Conservation (phyloP, 768 basidiomycete genomes). For the Mycena amicta region DNA sequence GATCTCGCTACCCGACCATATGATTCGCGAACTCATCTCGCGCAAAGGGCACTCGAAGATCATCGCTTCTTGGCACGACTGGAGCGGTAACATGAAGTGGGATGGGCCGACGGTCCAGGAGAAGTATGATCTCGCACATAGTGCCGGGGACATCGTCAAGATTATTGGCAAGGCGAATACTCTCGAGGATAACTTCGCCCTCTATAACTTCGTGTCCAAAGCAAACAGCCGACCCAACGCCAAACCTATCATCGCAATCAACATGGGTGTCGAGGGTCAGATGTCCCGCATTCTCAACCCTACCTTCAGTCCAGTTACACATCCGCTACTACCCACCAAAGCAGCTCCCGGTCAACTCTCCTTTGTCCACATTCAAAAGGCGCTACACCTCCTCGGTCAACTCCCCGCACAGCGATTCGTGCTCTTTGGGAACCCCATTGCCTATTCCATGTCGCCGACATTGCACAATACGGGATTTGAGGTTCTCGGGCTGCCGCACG, state of each 20-base stretch:
- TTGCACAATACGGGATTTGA: constrained; percentile 90
- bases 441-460: constrained; percentile 88
- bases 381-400: constrained; percentile 78
- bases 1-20: constrained; percentile 67
- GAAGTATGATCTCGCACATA: constrained; percentile 66
- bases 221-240: constrained; percentile 43
- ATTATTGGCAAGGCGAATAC: constrained; percentile 82
- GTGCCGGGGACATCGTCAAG: constrained; percentile 88
- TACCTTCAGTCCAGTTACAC: constrained; percentile 88
- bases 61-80: constrained; percentile 95
- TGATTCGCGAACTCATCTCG: constrained; percentile 58
- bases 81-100: constrained; percentile 87
- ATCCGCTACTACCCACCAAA: constrained; percentile 79
- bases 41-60: constrained; percentile 76
- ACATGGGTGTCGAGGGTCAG: constrained; percentile 89
- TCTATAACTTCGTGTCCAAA: constrained; percentile 70
- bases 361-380: constrained; percentile 82
- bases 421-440: constrained; percentile 89
- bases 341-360: constrained; percentile 95
- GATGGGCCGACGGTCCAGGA: constrained; percentile 62
- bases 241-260: constrained; percentile 92
- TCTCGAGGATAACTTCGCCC: constrained; percentile 76
- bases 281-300: constrained; percentile 86
- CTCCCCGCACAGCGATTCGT: constrained; percentile 76
- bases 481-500: constrained; percentile 80